A percentile compares a stretch with the other conserved stretches of the same genome.
Conservation (phyloP, 1,139 yeast genomes). For the Suhomyces panamericanus region DNA sequence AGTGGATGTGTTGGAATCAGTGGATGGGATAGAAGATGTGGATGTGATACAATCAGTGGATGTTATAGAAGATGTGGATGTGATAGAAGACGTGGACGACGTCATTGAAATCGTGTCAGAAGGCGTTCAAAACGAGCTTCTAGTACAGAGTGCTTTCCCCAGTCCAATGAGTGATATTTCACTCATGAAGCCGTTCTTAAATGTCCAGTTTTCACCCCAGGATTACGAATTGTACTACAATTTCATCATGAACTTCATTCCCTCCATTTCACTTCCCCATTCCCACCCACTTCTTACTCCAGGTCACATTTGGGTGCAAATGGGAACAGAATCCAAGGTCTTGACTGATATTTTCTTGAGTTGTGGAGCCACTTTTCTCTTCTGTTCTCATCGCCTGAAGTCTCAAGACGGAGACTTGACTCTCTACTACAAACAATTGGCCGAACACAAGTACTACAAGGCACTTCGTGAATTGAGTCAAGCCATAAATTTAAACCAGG, state of each 20-base stretch:
- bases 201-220: slow-evolving; percentile 10
- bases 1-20: too few species aligned
- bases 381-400: slow-evolving; percentile 16
- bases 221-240: slow-evolving; percentile 26
- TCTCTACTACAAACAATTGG: slow-evolving; percentile 14
- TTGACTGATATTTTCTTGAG: slow-evolving; percentile 35
- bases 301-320: slow-evolving; percentile 18
- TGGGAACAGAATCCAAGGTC: slow-evolving; percentile 29
- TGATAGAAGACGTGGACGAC: background rate
- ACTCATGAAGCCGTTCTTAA: slow-evolving; percentile 12
- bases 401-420: slow-evolving; percentile 5
- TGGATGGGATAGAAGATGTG: too few species aligned
- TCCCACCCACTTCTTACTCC: slow-evolving; percentile 44
- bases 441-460: slow-evolving; percentile 24
- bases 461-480: slow-evolving; percentile 17
- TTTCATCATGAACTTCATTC: slow-evolving; percentile 36
- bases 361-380: slow-evolving; percentile 38
- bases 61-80: too few species aligned
- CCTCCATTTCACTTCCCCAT: slow-evolving; percentile 40
- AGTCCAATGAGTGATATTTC: slow-evolving; percentile 5
- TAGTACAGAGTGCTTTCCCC: background rate
- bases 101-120: background rate
- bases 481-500: slow-evolving; percentile 9
- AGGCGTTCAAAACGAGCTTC: background rate
- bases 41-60: too few species aligned